Percentiles rank a stretch among this genome's conserved stretches.
Conservation (phyloP, 2,329 filamentous ascomycete genomes). For the Trichoderma guizhouense region DNA sequence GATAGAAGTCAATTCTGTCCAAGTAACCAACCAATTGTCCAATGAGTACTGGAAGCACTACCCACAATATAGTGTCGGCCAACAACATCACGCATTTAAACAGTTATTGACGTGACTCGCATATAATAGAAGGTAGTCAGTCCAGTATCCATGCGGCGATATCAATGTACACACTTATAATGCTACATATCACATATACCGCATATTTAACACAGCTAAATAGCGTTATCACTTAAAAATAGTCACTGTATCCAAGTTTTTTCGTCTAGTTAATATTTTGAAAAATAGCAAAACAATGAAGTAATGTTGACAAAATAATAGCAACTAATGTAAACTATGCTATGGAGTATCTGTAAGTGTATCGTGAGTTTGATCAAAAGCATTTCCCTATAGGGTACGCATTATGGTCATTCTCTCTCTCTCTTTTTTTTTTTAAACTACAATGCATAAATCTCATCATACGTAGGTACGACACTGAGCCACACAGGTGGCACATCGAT, state of each 20-base stretch:
- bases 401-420: neutral
- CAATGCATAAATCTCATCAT: neutral
- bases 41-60: neutral
- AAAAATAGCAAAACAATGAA: neutral
- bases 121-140: neutral
- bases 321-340: neutral
- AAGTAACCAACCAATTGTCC: neutral
- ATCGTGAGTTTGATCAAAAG: neutral
- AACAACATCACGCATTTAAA: neutral
- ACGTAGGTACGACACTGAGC: neutral
- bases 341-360: neutral
- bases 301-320: neutral
- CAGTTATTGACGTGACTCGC: neutral
- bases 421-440: no score
- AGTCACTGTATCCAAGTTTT: neutral
- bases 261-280: accelerated
- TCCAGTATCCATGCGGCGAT: neutral
- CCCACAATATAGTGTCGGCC: neutral
- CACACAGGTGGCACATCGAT: neutral
- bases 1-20: neutral
- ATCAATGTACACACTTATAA: neutral
- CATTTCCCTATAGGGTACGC: neutral
- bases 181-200: neutral
- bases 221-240: neutral
- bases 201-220: neutral